Evolutionary conservation across 2,329 filamentous ascomycete species (phyloP), one percentile per base, ranked within the genome.

Genomic region (Aspergillus sclerotialis): DNA sequence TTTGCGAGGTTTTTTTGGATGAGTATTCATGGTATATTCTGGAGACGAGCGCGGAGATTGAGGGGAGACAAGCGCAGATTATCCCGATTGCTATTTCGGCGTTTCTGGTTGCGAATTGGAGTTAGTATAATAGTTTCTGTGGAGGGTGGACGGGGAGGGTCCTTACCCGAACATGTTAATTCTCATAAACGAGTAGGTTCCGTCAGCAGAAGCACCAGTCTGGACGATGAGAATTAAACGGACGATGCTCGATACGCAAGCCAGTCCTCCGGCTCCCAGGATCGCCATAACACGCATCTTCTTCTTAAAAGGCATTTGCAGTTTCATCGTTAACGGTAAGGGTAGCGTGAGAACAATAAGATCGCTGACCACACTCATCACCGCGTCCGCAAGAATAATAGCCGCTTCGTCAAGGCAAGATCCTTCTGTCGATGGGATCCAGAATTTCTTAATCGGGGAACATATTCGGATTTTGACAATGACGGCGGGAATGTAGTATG

Each of bases 291-390:
- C 56, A 4, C 68, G 59, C 23, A 65, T 42, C 16, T 64, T 65
- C 40, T 75, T 72, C 30, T 58, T 64, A 5, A 49, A 41, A 1
- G 69, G 62, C 15, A 76, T 56, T 39, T 69, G 61, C 4, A 73
- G 45, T 9, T 52, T 49, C 45, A 64, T 53, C 2, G 70, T 61
- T 6, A 65, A 64, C 9, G 63, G 61, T 12, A 76, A 63, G 2
- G 72, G 73, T 3, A 76, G 52, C 1, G 72, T 37, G 8, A 73
- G 67, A 14, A 73, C 61, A 7, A 69, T 57, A 32, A 79, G 65
- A 49, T 80, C 76, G 17, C 73, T 77, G 31, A 70, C 51, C 16
- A 76, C 75, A 51, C 78, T 79, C 45, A 78, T 67, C 23, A 75
- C 68, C 5, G 75, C 74, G 26, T 76, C 63, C 9, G 67, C 65